Conservation (phyloP, 2,329 filamentous ascomycete genomes). For the Sarocladium kiliense region DNA sequence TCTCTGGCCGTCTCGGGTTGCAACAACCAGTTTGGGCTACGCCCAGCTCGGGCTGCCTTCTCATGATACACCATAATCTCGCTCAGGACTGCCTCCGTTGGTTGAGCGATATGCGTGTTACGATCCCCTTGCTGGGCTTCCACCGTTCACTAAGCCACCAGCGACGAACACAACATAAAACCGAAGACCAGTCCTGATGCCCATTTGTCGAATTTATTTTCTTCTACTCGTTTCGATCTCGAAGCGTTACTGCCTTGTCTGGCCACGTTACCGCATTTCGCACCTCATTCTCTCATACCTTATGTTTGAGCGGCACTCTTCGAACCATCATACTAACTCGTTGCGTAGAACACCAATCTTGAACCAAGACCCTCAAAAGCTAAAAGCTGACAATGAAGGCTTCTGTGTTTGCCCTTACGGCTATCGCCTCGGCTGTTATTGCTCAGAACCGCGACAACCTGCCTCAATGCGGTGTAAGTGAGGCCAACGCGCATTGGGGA, state of each 20-base stretch:
- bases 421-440: conserved; percentile 33
- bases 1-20: neutral
- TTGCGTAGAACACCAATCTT: neutral
- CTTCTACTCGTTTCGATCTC: no score
- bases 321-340: neutral
- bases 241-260: no score
- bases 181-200: neutral
- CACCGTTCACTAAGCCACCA: neutral
- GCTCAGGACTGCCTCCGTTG: neutral
- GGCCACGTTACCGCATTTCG: no score
- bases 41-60: neutral
- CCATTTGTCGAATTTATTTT: neutral
- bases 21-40: neutral
- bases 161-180: neutral
- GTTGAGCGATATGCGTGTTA: neutral
- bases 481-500: no score
- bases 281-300: neutral
- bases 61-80: conserved; percentile 6
- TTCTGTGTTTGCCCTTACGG: conserved; percentile 35
- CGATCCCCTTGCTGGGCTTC: neutral
- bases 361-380: conserved; percentile 6
- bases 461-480: conserved; percentile 49
- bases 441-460: conserved; percentile 38
- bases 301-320: neutral
- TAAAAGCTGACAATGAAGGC: conserved; percentile 44